Evolutionary conservation across 192 early-diverging fungal genomes (phyloP), one percentile per base, ranked within the genome.

Genomic region (Obelidium mucronatum): DNA sequence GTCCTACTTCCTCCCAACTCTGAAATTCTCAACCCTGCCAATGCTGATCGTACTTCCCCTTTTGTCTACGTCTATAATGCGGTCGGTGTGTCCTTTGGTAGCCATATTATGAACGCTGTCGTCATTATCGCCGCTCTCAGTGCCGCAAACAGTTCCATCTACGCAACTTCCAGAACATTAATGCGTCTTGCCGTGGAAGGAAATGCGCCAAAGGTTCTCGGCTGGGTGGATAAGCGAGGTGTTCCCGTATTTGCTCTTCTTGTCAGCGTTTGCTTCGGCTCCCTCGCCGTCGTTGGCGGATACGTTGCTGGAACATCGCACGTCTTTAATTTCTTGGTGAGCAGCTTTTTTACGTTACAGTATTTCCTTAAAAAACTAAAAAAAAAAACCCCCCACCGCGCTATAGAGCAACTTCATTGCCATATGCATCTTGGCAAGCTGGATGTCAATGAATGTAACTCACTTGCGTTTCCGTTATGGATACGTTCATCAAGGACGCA

Each of bases 101-200:
- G 79, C 60, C 78, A 91, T 77, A 77, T 93, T 42, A 92, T 94
- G 84, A 94, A 94, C 73, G 91, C 86, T 40, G 88, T 74, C 24
- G 60, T 51, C 24, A 54, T 74, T 44, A 40, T 74, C 28, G 72
- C 72, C 3, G 72, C 72, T 22, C 19, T 48, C 28, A 31, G n/a
- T 34, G 92, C 93, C 28, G 88, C 88, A 52, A 94, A 93, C 83
- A 92, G 91, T 33, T 87, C 90, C n/a, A 78, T 94, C 39, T 94
- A 93, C 81, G 91, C 91, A 2, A 90, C 86, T 2, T 89, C 88
- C 22, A 77, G 93, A 30, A 91, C 90, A 6, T 62, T 94, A 19
- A 88, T 86, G 75, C 83, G 86, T 75, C 65, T 93, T 13, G 85
- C 91, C 17, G 77, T 73, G 8, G 88, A 92, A 68, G 90, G 91